Percentiles rank a stretch among this genome's conserved stretches.
phyloP scores from a whole-genome alignment of 2,329 filamentous ascomycete genomes.

The Beauveria caledonica region DNA sequence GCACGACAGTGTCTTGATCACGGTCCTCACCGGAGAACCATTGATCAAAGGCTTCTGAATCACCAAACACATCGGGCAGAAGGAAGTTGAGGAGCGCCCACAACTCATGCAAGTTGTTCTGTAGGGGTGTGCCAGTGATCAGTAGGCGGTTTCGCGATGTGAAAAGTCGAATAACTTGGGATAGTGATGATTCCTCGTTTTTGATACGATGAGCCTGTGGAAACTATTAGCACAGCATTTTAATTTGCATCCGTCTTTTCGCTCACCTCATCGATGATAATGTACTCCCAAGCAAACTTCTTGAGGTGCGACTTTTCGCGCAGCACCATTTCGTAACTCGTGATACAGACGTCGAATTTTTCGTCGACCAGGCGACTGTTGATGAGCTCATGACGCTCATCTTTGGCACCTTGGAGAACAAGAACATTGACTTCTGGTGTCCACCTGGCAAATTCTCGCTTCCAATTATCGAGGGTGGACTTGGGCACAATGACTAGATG shows the following conservation, averaged over 20 bases:
- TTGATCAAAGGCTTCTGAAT: constrained; percentile 92
- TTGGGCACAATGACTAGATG: constrained; percentile 92
- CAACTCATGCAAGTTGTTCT: constrained; percentile 96
- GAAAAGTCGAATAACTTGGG: constrained; percentile 93
- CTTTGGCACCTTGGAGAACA: constrained; percentile 89
- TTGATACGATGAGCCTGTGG: constrained; percentile 82
- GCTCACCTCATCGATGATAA: constrained; percentile 80
- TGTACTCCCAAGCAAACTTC: constrained; percentile 99
- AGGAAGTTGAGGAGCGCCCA: constrained; percentile 97
- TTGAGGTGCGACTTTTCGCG: constrained; percentile 90
- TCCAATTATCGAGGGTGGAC: constrained; percentile 97
- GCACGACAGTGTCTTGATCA: constrained; percentile 91
- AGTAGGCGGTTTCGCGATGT: constrained; percentile 89
- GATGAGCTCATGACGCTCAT: constrained; percentile 82
- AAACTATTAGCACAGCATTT: not conserved
- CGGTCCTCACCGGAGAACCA: constrained; percentile 91
- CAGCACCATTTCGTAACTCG: constrained; percentile 97
- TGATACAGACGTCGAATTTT: constrained; percentile 96
- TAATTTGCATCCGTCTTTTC: not conserved
- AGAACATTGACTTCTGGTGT: constrained; percentile 92
- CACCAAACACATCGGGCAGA: constrained; percentile 95
- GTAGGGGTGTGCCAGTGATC: constrained; percentile 92
- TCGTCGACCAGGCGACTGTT: constrained; percentile 86
- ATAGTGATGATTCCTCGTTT: constrained; percentile 95
- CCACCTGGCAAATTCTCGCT: constrained; percentile 88